These are phyloP conservation scores for Paramecium caudatum DNA, from an alignment of 73 alveolate genomes.

Conservation along the genomic window DNA sequence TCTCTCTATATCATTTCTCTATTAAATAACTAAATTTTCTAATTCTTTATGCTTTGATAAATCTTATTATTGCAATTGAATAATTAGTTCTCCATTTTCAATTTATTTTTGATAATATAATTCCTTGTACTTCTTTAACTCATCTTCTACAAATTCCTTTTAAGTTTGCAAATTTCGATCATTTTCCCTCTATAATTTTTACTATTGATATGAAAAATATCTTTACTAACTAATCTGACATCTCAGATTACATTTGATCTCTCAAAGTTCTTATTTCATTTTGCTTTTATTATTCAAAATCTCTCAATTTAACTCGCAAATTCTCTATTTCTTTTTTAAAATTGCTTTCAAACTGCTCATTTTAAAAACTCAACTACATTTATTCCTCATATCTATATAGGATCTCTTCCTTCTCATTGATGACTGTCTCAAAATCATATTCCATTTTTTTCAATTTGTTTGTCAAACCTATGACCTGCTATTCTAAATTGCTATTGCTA, in stretches of 20 bases:
- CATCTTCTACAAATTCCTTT: not conserved
- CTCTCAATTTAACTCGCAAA: slow-evolving; percentile 33
- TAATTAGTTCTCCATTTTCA: not conserved
- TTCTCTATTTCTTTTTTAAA: slow-evolving; percentile 20
- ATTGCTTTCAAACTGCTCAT: not conserved
- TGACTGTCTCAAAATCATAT: not conserved
- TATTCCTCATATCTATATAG: not conserved
- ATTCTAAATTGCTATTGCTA: not conserved
- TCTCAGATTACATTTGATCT: not conserved
- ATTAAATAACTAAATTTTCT: not conserved
- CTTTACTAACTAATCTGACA: not conserved
- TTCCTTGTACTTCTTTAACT: slow-evolving; percentile 14
- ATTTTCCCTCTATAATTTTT: not conserved
- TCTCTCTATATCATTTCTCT: slow-evolving; percentile 21
- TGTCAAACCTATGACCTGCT: slow-evolving; percentile 33
- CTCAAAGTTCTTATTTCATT: not conserved
- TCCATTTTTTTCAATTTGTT: not conserved
- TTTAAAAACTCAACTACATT: not conserved
- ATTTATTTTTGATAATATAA: not conserved
- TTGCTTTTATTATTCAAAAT: slow-evolving; percentile 35
- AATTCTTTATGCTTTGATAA: slow-evolving; percentile 15
- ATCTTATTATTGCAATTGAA: not conserved
- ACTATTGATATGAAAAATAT: slow-evolving; percentile 18
- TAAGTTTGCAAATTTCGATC: not conserved
- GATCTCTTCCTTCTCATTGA: not conserved